A percentile compares a stretch with the other conserved stretches of the same genome.
Conservation (phyloP, 495 filamentous ascomycete species). For the Penicillium flavigenum region DNA sequence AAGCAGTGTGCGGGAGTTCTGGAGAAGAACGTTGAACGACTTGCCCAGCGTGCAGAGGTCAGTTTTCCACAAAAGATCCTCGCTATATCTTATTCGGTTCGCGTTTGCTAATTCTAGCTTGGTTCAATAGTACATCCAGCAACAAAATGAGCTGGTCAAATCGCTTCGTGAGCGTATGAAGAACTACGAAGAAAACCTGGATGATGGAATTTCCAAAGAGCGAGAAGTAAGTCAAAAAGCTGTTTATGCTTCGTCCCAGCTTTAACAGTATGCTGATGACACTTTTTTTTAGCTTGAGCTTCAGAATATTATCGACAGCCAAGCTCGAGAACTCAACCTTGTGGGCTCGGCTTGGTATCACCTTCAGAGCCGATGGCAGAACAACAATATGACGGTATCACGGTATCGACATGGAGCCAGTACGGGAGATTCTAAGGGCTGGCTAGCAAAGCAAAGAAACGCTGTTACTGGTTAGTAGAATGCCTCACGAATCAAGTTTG, state of each 20-base stretch:
- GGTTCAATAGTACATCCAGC: constrained; percentile 55
- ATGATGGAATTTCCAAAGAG: constrained; percentile 48
- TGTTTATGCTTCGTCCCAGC: background rate
- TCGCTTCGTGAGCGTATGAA: constrained; percentile 57
- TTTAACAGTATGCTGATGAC: constrained; percentile 18
- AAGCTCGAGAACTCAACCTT: constrained; percentile 74
- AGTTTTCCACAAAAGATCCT: constrained; percentile 16
- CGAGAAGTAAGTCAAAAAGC: constrained; percentile 41
- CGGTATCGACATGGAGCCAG: constrained; percentile 51
- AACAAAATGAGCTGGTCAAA: constrained; percentile 60
- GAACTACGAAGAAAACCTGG: constrained; percentile 46
- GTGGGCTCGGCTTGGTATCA: constrained; percentile 93
- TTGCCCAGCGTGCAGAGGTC: constrained; percentile 51
- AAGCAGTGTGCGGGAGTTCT: constrained; percentile 46
- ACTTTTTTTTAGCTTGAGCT: constrained; percentile 48
- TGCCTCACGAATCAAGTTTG: background rate
- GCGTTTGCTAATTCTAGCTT: constrained; percentile 16
- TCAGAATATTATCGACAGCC: constrained; percentile 64
- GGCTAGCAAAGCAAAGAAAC: constrained; percentile 85
- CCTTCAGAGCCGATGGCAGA: constrained; percentile 77
- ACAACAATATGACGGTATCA: constrained; percentile 71
- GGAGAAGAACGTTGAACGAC: constrained; percentile 47
- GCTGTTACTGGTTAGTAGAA: constrained; percentile 54
- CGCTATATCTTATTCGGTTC: background rate
- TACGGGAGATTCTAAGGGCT: constrained; percentile 79